Base-by-base conservation (phyloP, 495 filamentous ascomycete species). In the Penicilliopsis zonata region DNA sequence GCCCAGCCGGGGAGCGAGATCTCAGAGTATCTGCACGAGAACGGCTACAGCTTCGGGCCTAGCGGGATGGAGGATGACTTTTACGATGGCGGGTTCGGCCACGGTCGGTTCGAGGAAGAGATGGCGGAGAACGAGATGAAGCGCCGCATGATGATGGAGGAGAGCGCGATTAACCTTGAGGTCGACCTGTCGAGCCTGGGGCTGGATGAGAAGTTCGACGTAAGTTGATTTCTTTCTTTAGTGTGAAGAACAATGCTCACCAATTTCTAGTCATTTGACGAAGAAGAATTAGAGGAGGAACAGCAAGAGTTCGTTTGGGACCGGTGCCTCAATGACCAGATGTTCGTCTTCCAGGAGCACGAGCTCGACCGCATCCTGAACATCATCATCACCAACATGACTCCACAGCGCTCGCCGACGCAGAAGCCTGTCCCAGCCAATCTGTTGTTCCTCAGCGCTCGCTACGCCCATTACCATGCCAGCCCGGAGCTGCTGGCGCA, bases 101-200 rank as follows among this genome's bases (percentile, higher is more conserved):
- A 96, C 49, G 88, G 93, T 41, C 76, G 75, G 29, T 96, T 98
- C 43, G 92, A 98, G 52, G 86, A 98, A 46, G 90, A 96, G 43
- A 76, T 96, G 69, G 87, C 88, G 4, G 90, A 98, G 55, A 96
- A 85, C 40, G 90, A 96, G 55, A 74, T 94, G 72, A 82, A 86
- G 43, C 69, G 88, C 34, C 77, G 90, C 13, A 96, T 99, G 92
- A 95, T 99, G 88, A 96, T 96, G 90, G 95, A 96, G 79, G 92
- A 99, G 53, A 99, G 90, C 50, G 87, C 92, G 8, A 79, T 92
- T 35, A 94, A 99, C 50, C 65, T 99, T 18, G 90, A 99, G 53
- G 90, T 99, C 18, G 90, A 99, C 49, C 55, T 99, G 28, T 90
- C 90, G 3, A 96, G 90, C 50, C 69, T 99, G 35, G 92, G 92